Evolutionary conservation across 257 asterid species (phyloP).

Genomic region (Rubia yunnanensis): DNA sequence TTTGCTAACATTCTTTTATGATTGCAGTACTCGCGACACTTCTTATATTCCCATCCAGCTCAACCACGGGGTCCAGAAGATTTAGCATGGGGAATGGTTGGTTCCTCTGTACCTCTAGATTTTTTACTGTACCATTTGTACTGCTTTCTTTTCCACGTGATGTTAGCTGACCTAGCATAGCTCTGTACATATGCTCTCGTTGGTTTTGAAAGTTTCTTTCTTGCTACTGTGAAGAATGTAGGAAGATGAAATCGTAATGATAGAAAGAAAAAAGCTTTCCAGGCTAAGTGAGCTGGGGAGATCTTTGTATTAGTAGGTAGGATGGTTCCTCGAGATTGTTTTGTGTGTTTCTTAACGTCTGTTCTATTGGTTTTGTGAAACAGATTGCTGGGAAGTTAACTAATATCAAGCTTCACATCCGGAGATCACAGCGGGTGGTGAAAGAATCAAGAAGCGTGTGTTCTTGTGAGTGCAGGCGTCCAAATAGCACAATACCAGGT

Average conservation of each 20-base stretch:
- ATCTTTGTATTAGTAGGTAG: background rate
- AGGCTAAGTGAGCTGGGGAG: background rate
- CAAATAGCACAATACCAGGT: constrained; percentile 50
- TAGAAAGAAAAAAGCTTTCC: too few species aligned
- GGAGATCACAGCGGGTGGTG: constrained; percentile 87
- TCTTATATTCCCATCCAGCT: constrained; percentile 90
- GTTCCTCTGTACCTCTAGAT: constrained; percentile 22
- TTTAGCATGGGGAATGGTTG: constrained; percentile 89
- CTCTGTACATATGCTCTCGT: background rate
- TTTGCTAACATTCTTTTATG: constrained; percentile 9
- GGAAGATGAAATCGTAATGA: too few species aligned
- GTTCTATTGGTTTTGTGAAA: constrained; percentile 12
- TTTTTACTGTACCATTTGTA: background rate
- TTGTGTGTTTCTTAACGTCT: background rate
- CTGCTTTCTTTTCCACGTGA: background rate
- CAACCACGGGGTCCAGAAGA: constrained; percentile 93
- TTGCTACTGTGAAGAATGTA: background rate
- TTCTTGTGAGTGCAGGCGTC: constrained; percentile 66
- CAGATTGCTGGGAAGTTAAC: constrained; percentile 89
- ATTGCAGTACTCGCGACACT: constrained; percentile 79
- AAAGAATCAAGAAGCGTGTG: constrained; percentile 72
- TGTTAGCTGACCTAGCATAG: background rate
- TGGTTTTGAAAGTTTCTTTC: too few species aligned
- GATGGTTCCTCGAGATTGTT: background rate
- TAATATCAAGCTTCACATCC: constrained; percentile 70